Percentiles rank a stretch among this genome's conserved stretches.
phyloP scores from a whole-genome alignment of 306 rosid genomes.

The Citrullus amarus region DNA sequence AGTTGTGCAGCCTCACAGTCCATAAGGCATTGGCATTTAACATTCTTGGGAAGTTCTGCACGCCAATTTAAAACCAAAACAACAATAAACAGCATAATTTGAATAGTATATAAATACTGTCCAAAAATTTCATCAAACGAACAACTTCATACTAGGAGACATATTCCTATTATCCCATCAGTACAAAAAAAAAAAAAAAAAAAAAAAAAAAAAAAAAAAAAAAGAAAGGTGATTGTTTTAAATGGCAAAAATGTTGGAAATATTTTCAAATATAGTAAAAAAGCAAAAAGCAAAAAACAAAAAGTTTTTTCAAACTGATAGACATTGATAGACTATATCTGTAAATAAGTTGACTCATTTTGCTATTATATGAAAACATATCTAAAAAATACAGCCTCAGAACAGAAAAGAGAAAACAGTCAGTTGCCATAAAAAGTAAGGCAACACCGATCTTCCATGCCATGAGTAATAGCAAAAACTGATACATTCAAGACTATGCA shows the following conservation, averaged over 20 bases:
- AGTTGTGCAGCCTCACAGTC: constrained; percentile 70
- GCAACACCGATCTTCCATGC: neutral
- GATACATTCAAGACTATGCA: neutral
- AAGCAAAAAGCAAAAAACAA: no score
- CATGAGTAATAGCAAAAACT: neutral
- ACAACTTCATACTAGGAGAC: neutral
- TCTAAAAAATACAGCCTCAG: neutral
- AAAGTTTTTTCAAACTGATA: no score
- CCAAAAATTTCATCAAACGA: neutral
- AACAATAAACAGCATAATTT: neutral
- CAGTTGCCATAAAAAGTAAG: neutral
- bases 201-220: no score
- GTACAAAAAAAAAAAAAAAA: no score
- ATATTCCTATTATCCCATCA: neutral
- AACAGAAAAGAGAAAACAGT: neutral
- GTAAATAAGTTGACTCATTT: no score
- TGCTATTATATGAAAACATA: no score
- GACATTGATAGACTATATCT: no score
- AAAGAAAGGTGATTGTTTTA: no score
- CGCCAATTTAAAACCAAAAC: neutral
- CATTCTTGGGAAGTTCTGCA: constrained; percentile 66
- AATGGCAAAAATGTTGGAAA: no score
- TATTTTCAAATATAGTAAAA: no score
- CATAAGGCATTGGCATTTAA: constrained; percentile 63
- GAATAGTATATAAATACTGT: neutral